phyloP scores from a whole-genome alignment of 2,329 filamentous ascomycete species.

The Calonectria pseudoturangicola region DNA sequence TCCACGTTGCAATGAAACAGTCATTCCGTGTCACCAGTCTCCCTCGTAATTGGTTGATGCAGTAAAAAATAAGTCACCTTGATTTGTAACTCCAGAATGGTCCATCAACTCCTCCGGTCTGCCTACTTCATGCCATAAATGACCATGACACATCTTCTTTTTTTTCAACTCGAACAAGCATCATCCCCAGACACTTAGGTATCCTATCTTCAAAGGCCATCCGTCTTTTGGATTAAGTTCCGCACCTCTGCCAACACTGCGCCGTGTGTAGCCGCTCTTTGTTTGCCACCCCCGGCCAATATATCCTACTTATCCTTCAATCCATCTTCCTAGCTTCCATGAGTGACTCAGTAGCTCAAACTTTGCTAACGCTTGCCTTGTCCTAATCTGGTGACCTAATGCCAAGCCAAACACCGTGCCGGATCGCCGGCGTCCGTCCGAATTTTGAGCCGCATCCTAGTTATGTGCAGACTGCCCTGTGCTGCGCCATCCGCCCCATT shows the following conservation, averaged over 20 bases:
- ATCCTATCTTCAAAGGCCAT: constrained; percentile 34
- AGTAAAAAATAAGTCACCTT: constrained; percentile 2
- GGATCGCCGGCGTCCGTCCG: constrained; percentile 13
- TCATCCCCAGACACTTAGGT: constrained; percentile 36
- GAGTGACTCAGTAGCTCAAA: constrained; percentile 4
- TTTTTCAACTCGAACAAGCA: constrained; percentile 27
- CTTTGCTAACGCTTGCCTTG: constrained; percentile 22
- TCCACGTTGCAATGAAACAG: neutral
- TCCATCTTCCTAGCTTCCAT: constrained; percentile 6
- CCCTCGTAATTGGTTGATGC: neutral
- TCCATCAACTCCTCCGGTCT: constrained; percentile 27
- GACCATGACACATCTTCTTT: constrained; percentile 16
- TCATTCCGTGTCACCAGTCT: constrained; percentile 16
- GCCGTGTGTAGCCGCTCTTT: constrained; percentile 52
- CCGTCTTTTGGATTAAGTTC: constrained; percentile 40
- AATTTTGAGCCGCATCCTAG: constrained; percentile 41
- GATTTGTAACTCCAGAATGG: constrained; percentile 26
- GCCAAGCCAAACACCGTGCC: constrained; percentile 28
- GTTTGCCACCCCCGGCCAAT: constrained; percentile 34
- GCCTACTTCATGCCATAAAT: constrained; percentile 15
- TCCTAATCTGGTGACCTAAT: constrained; percentile 33
- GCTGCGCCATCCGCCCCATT: constrained; percentile 28
- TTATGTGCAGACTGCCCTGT: constrained; percentile 14
- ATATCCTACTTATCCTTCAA: constrained; percentile 8
- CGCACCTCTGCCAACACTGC: constrained; percentile 39